phyloP scores from a whole-genome alignment of 129 eudicot species.

The Helichrysum umbraculigerum region DNA sequence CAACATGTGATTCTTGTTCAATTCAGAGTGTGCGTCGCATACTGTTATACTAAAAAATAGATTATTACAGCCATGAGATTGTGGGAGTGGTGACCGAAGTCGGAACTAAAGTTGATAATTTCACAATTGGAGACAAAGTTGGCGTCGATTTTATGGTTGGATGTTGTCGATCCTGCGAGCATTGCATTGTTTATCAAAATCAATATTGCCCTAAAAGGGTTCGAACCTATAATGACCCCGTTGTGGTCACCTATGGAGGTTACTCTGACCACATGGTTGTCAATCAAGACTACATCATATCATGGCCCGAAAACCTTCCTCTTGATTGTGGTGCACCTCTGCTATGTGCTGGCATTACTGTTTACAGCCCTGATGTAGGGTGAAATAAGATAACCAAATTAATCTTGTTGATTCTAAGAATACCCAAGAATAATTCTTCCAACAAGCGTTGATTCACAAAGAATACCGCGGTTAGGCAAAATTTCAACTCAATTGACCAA shows the following conservation, averaged over 20 bases:
- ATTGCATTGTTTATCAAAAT: background rate
- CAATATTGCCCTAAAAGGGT: background rate
- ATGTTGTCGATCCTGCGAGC: background rate
- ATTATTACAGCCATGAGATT: background rate
- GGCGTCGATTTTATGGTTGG: slow-evolving; percentile 1
- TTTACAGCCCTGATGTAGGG: too few relatives aligned
- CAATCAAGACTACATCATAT: background rate
- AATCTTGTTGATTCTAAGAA: too few relatives aligned
- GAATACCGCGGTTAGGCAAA: too few relatives aligned
- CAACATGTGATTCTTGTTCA: too few relatives aligned
- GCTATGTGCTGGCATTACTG: background rate
- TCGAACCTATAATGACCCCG: background rate
- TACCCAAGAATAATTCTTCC: too few relatives aligned
- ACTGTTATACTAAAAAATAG: too few relatives aligned
- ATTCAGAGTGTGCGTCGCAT: too few relatives aligned
- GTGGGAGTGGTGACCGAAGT: background rate
- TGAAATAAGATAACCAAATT: too few relatives aligned
- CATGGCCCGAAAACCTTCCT: background rate
- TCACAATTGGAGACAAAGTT: background rate
- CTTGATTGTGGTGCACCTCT: slow-evolving; percentile 5
- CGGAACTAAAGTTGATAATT: background rate
- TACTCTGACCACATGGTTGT: slow-evolving; percentile 8
- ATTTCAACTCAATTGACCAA: too few relatives aligned
- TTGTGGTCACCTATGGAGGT: background rate
- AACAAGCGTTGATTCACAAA: too few relatives aligned